Evolutionary conservation across 2,329 filamentous ascomycete genomes (phyloP), one percentile per base, ranked within the genome.

Genomic region (Beauveria australis): DNA sequence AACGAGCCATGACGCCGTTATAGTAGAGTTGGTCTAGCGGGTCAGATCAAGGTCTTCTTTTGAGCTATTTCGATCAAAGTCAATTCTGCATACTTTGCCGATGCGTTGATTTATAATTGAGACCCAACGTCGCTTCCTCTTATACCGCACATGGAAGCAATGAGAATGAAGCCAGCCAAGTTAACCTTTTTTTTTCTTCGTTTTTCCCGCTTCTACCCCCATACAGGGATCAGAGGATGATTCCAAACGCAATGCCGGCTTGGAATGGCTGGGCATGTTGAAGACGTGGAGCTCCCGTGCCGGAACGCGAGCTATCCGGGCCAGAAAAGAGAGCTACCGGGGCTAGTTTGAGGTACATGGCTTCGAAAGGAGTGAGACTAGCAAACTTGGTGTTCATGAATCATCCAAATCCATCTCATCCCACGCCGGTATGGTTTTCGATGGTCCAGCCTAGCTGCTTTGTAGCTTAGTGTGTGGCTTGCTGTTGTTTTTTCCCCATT

Each of bases 291-390:
- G 47, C 19, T 41, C 16, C 5, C 9, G 24, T 5, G 37, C 30
- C 56, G 56, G 56, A 28, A 59, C 37, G 40, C 48, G n/a, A 53
- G 40, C 40, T 53, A 52, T 59, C 56, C 56, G 56, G 40, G 24
- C 7, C 19, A 40, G 12, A 37, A 40, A 37, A 26, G 55, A 28
- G n/a, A 51, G 37, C 37, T 43, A 26, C 24, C n/a, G 18, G 18
- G 18, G 44, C 46, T 41, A 57, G 55, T 24, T 51, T 49, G 54
- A 16, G 33, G 33, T 37, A 37, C 33, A 30, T 8, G 47, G 16
- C 12, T 37, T 33, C 30, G 7, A 24, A n/a, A 30, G 18, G 9
- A 43, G 48, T 59, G 55, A 59, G 46, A 41, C 55, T 41, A 41
- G 24, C 9, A 18, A 12, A 40, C 24, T 33, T 14, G 37, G 53